phyloP scores from a whole-genome alignment of 768 basidiomycete genomes.

The Rhodotorula sphaerocarpa region DNA sequence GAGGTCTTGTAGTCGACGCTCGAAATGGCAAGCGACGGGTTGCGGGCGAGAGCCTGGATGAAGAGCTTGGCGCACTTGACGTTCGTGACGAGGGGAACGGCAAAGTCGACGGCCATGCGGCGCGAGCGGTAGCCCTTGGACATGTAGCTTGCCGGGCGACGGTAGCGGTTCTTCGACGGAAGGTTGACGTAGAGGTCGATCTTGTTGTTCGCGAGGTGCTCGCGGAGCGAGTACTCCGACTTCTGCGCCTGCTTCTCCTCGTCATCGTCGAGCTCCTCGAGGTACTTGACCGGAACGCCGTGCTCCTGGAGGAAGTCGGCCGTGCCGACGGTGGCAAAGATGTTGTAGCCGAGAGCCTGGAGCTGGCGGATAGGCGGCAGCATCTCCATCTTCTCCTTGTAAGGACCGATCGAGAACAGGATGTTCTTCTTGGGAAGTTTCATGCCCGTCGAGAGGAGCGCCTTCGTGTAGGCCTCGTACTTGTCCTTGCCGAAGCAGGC shows the following conservation, averaged over 20 bases:
- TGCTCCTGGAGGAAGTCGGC: slow-evolving; percentile 97
- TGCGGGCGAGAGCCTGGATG: slow-evolving; percentile 74
- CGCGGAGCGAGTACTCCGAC: slow-evolving; percentile 92
- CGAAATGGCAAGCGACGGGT: slow-evolving; percentile 81
- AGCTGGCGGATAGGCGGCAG: slow-evolving; percentile 91
- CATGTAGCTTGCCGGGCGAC: slow-evolving; percentile 90
- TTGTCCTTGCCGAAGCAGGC: slow-evolving; percentile 97
- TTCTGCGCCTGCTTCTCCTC: slow-evolving; percentile 63
- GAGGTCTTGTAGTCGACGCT: slow-evolving; percentile 89
- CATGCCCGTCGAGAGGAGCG: slow-evolving; percentile 91
- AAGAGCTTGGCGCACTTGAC: slow-evolving; percentile 97
- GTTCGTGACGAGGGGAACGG: slow-evolving; percentile 92
- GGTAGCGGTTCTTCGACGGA: slow-evolving; percentile 94
- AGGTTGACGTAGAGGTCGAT: slow-evolving; percentile 99
- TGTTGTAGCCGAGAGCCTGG: slow-evolving; percentile 83
- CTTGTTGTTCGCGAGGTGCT: slow-evolving; percentile 70
- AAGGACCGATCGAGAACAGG: slow-evolving; percentile 90
- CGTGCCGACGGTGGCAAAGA: slow-evolving; percentile 94
- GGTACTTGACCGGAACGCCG: slow-evolving; percentile 68
- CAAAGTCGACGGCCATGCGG: slow-evolving; percentile 98
- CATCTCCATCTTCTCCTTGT: slow-evolving; percentile 93
- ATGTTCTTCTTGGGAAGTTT: slow-evolving; percentile 94
- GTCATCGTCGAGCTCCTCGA: slow-evolving; percentile 50
- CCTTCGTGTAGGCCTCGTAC: slow-evolving; percentile 97
- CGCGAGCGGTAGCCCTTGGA: slow-evolving; percentile 95